Percentiles rank a stretch among this genome's conserved stretches.
Conservation (phyloP, 208 protist species). For the Balamuthia mandrillaris region DNA sequence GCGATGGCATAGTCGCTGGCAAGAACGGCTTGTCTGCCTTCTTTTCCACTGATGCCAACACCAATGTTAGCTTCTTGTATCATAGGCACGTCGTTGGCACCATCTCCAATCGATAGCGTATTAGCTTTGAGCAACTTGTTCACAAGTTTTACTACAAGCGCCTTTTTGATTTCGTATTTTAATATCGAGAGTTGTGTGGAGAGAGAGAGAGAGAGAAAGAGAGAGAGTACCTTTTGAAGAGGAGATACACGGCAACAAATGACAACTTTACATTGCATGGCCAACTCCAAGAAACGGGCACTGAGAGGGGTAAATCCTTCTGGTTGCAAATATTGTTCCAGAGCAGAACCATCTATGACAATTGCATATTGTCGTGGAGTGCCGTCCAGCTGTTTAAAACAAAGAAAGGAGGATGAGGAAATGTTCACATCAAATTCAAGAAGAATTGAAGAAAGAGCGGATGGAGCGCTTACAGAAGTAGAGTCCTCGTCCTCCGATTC, state of each 20-base stretch:
- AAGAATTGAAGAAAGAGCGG: too few relatives aligned
- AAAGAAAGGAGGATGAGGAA: too few relatives aligned
- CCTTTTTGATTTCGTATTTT: neutral
- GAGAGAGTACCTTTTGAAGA: conserved; percentile 62
- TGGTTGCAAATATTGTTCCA: neutral
- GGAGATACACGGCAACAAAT: conserved; percentile 77
- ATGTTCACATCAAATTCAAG: too few relatives aligned
- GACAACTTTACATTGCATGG: conserved; percentile 63
- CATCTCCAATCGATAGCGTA: conserved; percentile 95
- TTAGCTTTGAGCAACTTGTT: conserved; percentile 59
- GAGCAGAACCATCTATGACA: conserved; percentile 4
- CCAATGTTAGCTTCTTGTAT: conserved; percentile 76
- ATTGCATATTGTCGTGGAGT: conserved; percentile 2
- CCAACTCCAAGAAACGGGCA: conserved; percentile 52
- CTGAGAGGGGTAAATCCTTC: conserved; percentile 11
- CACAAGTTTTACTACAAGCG: conserved; percentile 62
- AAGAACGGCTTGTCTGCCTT: conserved; percentile 77
- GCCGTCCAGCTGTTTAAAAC: too few relatives aligned
- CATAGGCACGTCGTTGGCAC: conserved; percentile 97
- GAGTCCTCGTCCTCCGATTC: too few relatives aligned
- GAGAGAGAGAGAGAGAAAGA: neutral
- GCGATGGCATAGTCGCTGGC: conserved; percentile 74
- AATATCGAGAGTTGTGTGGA: neutral
- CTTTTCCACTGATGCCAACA: conserved; percentile 78
- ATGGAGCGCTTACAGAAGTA: too few relatives aligned